Base-by-base conservation (phyloP, 345 rosid species). In the Nephelium lappaceum region DNA sequence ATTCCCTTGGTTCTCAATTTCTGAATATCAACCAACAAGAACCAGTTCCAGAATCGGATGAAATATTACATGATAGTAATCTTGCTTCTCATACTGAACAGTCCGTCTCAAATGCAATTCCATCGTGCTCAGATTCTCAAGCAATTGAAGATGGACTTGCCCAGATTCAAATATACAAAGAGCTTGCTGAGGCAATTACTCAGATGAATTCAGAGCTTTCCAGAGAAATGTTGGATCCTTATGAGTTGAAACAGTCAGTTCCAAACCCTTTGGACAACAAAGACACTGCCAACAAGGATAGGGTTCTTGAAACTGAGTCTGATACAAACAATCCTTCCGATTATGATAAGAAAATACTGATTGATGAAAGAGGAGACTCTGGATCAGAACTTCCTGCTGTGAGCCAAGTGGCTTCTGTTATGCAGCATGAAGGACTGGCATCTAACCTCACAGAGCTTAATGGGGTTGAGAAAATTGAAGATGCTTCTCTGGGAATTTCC, bases 1-100 rank as follows among this genome's bases (percentile, higher is more conserved):
- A 88, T 80, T 85, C 93, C 45, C 85, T 88, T 80, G 95, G 88
- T 84, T 79, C 93, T 82, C 97, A 91, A 85, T 82, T 91, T 66
- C 69, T 89, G 66, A 65, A 80, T 67, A 71, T 78, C 58, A 67
- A 81, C 23, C 93, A 87, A 75, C 87, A 74, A 66, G 90, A 79
- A 80, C 77, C 85, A 36, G 71, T 71, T 41, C 65, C 80, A 60
- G 92, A 87, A 85, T 79, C 84, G 55, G 82, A 77, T 78, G 93
- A 81, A 77, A 88, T 85, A 27, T 72, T 80, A 67, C 79, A 77
- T 21, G 81, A 77, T 18, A 63, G 71, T 55, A 80, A 73, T 73
- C n/a, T 68, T 39, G 69, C 64, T 79, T 67, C 74, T 49, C 76
- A 68, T 38, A 27, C 79, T 70, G 87, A 81, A 76, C 75, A 47